A percentile compares a stretch with the other conserved stretches of the same genome.
Conservation (phyloP, 306 rosid genomes). For the Comarum palustre region DNA sequence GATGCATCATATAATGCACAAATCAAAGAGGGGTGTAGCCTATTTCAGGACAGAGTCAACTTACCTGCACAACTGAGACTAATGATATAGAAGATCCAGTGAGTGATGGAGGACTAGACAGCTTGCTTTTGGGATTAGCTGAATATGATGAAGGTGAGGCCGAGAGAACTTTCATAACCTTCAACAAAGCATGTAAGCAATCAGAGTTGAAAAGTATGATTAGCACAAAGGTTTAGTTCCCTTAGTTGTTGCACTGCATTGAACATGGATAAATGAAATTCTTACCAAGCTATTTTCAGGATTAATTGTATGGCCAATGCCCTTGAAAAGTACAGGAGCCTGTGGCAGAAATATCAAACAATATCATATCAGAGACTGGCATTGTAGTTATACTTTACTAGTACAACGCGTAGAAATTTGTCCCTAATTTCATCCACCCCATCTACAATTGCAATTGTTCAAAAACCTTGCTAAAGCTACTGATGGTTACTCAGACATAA, state of each 20-base stretch:
- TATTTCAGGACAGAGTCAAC: constrained; percentile 4
- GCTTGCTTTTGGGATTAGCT: constrained; percentile 78
- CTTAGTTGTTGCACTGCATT: constrained; percentile 11
- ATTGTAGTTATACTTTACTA: constrained; percentile 8
- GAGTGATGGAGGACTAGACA: constrained; percentile 80
- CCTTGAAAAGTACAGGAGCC: constrained; percentile 97
- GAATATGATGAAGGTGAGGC: constrained; percentile 90
- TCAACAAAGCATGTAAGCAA: constrained; percentile 24
- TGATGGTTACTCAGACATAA: not conserved
- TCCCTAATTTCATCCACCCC: not conserved
- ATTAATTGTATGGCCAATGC: constrained; percentile 83
- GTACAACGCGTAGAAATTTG: not conserved
- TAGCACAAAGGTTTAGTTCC: not conserved
- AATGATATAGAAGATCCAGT: constrained; percentile 82
- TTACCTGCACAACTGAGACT: constrained; percentile 84
- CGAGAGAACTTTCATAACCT: constrained; percentile 91
- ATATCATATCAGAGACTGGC: constrained; percentile 24
- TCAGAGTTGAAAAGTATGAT: constrained; percentile 18
- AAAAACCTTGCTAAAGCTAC: not conserved
- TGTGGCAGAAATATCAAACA: constrained; percentile 36
- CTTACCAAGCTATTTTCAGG: constrained; percentile 86
- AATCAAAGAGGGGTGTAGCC: not conserved
- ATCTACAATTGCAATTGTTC: not conserved
- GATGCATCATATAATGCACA: not conserved
- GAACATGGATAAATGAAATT: constrained; percentile 20